phyloP scores from a whole-genome alignment of 805 yeast genomes.

The Wickerhamomyces ciferrii region DNA sequence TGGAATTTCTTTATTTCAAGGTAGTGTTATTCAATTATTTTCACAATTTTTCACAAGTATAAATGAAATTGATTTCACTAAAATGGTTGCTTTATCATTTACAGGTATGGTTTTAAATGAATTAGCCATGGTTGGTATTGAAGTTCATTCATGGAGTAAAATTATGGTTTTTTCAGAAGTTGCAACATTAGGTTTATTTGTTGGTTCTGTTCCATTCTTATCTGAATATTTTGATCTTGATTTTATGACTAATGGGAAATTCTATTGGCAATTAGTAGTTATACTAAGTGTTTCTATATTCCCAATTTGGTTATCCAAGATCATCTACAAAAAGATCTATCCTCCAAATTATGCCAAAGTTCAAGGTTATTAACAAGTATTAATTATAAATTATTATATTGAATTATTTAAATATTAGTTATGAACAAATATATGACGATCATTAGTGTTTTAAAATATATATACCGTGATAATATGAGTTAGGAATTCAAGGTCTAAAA shows the following conservation, averaged over 20 bases:
- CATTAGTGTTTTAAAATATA: conserved; percentile 6
- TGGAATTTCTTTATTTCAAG: conserved; percentile 85
- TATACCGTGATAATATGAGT: too few species aligned
- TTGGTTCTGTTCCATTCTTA: conserved; percentile 78
- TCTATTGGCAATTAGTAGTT: conserved; percentile 63
- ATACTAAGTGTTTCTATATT: conserved; percentile 66
- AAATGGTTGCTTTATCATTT: conserved; percentile 84
- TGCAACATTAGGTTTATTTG: conserved; percentile 59
- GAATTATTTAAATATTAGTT: background rate
- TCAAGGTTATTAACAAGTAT: conserved; percentile 58
- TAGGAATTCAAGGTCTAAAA: too few species aligned
- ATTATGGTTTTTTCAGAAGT: conserved; percentile 71
- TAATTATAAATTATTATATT: background rate
- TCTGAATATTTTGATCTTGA: conserved; percentile 79
- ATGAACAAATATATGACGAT: background rate
- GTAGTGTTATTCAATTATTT: conserved; percentile 74
- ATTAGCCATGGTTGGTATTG: conserved; percentile 88
- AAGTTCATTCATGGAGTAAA: conserved; percentile 87
- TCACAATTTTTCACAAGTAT: conserved; percentile 75
- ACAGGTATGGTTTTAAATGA: conserved; percentile 80
- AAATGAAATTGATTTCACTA: conserved; percentile 43
- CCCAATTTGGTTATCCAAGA: conserved; percentile 86
- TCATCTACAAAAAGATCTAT: conserved; percentile 66
- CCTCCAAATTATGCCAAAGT: conserved; percentile 98
- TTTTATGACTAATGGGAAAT: conserved; percentile 52